These are phyloP conservation scores for Cutaneotrichosporon spelunceum DNA, from an alignment of 1,284 basidiomycete species.

Conservation along the genomic window DNA sequence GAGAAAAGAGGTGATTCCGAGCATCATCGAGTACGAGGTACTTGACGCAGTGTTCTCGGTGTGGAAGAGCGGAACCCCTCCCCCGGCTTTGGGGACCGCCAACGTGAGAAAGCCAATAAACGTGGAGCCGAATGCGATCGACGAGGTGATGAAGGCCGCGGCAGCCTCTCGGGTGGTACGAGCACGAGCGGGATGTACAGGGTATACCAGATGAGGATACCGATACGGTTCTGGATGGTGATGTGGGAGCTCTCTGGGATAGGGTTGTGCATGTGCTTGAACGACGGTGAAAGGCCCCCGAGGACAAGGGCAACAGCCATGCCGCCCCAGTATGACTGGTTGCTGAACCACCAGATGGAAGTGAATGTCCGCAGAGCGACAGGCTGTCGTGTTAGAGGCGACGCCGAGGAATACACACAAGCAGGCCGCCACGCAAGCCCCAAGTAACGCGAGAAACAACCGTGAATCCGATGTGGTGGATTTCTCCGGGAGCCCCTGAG, in stretches of 20 bases:
- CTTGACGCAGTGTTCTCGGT: slow-evolving; percentile 25
- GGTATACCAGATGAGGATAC: slow-evolving; percentile 34
- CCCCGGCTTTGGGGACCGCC: slow-evolving; percentile 28
- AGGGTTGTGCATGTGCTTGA: slow-evolving; percentile 25
- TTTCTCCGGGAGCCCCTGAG: slow-evolving; percentile 28
- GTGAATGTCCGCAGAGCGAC: slow-evolving; percentile 31
- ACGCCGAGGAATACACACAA: slow-evolving; percentile 14
- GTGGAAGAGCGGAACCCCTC: slow-evolving; percentile 35
- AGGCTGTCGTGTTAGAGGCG: slow-evolving; percentile 14
- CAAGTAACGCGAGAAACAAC: slow-evolving; percentile 30
- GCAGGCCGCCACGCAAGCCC: slow-evolving; percentile 36
- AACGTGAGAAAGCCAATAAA: slow-evolving; percentile 37
- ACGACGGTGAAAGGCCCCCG: slow-evolving; percentile 30
- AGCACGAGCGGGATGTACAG: slow-evolving; percentile 35
- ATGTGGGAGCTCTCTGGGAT: slow-evolving; percentile 26
- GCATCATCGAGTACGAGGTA: slow-evolving; percentile 33
- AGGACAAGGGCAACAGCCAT: slow-evolving; percentile 32
- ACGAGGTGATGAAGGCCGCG: slow-evolving; percentile 33
- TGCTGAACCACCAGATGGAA: slow-evolving; percentile 33
- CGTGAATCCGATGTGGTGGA: slow-evolving; percentile 37
- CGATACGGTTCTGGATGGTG: slow-evolving; percentile 32
- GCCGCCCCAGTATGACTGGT: slow-evolving; percentile 37
- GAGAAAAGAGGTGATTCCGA: slow-evolving; percentile 37
- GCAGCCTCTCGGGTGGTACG: slow-evolving; percentile 36
- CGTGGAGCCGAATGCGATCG: slow-evolving; percentile 29